A percentile compares a stretch with the other conserved stretches of the same genome.
Conservation (phyloP, 257 asterid genomes). For the Primulina eburnea region DNA sequence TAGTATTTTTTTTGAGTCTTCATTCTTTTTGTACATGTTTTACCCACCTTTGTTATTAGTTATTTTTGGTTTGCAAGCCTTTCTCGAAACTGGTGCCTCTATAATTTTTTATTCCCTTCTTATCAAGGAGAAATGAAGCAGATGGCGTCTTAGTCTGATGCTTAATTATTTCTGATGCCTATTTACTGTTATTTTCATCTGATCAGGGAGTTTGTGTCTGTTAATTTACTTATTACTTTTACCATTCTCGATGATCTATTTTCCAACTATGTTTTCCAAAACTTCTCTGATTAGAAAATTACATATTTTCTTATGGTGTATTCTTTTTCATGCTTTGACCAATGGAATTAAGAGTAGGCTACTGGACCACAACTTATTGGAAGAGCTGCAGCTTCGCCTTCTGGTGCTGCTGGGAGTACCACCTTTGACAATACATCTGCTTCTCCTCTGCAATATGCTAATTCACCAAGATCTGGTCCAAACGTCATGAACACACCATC, state of each 20-base stretch:
- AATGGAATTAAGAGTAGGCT: conserved; percentile 44
- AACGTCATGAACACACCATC: conserved; percentile 95
- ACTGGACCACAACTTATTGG: conserved; percentile 73
- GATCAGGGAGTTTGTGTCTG: not conserved
- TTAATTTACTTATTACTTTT: conserved; percentile 5
- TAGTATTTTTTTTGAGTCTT: not conserved
- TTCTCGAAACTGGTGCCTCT: conserved; percentile 11
- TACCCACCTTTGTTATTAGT: not conserved
- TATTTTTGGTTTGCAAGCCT: not conserved
- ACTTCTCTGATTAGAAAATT: conserved; percentile 19
- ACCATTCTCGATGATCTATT: not conserved
- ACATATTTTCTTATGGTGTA: conserved; percentile 6
- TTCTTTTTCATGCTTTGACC: conserved; percentile 21
- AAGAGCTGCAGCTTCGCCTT: conserved; percentile 91
- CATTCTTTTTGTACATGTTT: not conserved
- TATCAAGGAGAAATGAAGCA: not conserved
- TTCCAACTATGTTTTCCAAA: conserved; percentile 1
- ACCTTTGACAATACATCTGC: conserved; percentile 78
- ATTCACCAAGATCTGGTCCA: conserved; percentile 87
- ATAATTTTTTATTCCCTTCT: not conserved
- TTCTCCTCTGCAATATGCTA: conserved; percentile 84
- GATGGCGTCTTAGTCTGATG: conserved; percentile 13
- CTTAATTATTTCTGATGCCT: conserved; percentile 11
- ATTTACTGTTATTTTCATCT: conserved; percentile 12
- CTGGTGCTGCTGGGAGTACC: conserved; percentile 55